Percentiles rank a stretch among this genome's conserved stretches.
These are phyloP conservation scores for Tripterygium wilfordii DNA, from an alignment of 177 flowering plant genomes.

Conservation along the genomic window DNA sequence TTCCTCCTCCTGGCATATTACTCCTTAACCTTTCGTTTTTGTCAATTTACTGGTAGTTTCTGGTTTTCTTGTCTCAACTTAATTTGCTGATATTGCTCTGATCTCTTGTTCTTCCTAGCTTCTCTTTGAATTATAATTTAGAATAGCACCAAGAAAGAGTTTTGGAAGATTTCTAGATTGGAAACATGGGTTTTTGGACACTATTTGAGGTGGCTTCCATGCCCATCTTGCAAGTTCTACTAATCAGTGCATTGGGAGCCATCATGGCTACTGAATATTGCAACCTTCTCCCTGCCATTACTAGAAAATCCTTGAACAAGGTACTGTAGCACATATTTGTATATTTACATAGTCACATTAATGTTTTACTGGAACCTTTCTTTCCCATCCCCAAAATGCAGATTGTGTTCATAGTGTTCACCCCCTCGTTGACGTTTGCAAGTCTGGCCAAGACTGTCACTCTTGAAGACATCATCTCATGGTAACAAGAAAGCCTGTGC, in stretches of 20 bases:
- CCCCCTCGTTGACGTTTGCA: conserved; percentile 77
- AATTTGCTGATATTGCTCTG: no score
- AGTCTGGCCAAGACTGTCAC: conserved; percentile 75
- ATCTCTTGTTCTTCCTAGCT: neutral
- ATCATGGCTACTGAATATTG: conserved; percentile 57
- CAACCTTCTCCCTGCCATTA: conserved; percentile 53
- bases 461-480: conserved; percentile 74
- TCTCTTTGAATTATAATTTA: neutral
- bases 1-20: no score
- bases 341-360: no score
- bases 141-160: conserved; percentile 5
- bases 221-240: conserved; percentile 75
- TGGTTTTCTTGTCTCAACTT: no score
- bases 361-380: no score
- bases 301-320: conserved; percentile 71
- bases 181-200: conserved; percentile 67
- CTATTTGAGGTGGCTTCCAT: conserved; percentile 74
- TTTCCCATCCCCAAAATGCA: conserved; percentile 21
- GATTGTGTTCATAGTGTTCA: conserved; percentile 81
- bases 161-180: no score
- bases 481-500: conserved; percentile 30
- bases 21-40: no score
- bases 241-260: conserved; percentile 69
- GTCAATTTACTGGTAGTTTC: no score
- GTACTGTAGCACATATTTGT: conserved; percentile 16